A percentile compares a stretch with the other conserved stretches of the same genome.
phyloP scores from a whole-genome alignment of 1,284 basidiomycete species.

The Heliocybe sulcata region DNA sequence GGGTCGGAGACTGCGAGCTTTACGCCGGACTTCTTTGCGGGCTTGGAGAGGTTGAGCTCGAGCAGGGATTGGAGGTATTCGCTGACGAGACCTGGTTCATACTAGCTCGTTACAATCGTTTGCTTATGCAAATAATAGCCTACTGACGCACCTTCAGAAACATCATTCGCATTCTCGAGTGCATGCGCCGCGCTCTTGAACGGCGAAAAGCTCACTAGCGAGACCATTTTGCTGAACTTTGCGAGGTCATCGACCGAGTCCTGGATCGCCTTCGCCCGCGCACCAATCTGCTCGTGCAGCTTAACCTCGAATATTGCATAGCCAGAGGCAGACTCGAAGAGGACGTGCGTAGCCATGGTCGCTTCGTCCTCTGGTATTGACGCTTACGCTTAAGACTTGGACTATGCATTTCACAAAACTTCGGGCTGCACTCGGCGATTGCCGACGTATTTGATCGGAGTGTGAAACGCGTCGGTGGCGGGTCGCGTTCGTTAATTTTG shows the following conservation, averaged over 20 bases:
- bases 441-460: neutral
- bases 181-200: constrained; percentile 88
- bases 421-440: neutral
- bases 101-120: neutral
- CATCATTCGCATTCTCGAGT: constrained; percentile 93
- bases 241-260: constrained; percentile 81
- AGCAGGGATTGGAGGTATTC: constrained; percentile 84
- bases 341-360: constrained; percentile 78
- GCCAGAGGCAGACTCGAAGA: constrained; percentile 94
- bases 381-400: neutral
- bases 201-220: constrained; percentile 34
- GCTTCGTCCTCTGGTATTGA: too few relatives aligned
- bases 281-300: constrained; percentile 86
- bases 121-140: neutral
- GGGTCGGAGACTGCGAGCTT: constrained; percentile 83
- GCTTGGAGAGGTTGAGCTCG: constrained; percentile 81
- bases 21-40: constrained; percentile 77
- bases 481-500: neutral
- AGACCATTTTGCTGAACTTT: constrained; percentile 94
- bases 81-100: constrained; percentile 70
- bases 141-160: constrained; percentile 79
- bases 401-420: neutral
- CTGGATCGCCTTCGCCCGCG: constrained; percentile 79
- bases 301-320: constrained; percentile 93
- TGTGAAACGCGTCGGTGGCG: constrained; percentile 1